These are phyloP conservation scores for Ustilago cynodontis DNA, from an alignment of 1,284 basidiomycete genomes.

Conservation along the genomic window DNA sequence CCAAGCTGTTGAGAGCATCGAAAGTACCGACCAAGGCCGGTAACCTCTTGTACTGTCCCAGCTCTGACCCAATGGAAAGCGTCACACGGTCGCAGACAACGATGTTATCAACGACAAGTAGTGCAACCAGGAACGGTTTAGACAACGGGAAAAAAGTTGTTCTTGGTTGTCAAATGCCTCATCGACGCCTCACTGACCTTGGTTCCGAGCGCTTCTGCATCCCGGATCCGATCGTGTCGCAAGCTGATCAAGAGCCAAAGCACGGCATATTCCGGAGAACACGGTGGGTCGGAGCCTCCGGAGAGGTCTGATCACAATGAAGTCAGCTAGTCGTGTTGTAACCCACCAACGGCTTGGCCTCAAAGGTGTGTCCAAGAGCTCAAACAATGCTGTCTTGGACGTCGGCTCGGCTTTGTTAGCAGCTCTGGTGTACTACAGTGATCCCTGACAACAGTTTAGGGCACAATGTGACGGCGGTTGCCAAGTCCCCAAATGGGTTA, in stretches of 20 bases:
- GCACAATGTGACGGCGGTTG: neutral
- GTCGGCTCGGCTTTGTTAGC: neutral
- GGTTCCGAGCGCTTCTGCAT: too few relatives aligned
- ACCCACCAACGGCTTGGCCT: neutral
- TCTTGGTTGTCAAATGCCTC: neutral
- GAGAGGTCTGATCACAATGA: constrained; percentile 3
- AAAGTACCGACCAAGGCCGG: neutral
- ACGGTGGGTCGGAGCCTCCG: neutral
- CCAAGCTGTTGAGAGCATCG: neutral
- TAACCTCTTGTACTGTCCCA: too few relatives aligned
- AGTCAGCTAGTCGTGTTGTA: neutral
- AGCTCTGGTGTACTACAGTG: neutral
- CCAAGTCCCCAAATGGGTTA: neutral
- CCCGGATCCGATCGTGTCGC: too few relatives aligned
- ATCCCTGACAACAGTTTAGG: neutral
- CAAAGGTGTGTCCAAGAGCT: neutral
- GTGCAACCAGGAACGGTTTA: neutral
- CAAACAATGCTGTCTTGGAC: too few relatives aligned
- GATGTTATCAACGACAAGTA: neutral
- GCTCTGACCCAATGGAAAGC: neutral
- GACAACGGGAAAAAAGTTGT: neutral
- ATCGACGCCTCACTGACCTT: neutral
- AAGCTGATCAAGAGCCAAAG: too few relatives aligned
- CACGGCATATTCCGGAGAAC: neutral
- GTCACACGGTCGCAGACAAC: neutral